Percentiles rank a stretch among this genome's conserved stretches.
Evolutionary conservation across 2,329 filamentous ascomycete genomes (phyloP).

Genomic region (Fusarium falciforme): DNA sequence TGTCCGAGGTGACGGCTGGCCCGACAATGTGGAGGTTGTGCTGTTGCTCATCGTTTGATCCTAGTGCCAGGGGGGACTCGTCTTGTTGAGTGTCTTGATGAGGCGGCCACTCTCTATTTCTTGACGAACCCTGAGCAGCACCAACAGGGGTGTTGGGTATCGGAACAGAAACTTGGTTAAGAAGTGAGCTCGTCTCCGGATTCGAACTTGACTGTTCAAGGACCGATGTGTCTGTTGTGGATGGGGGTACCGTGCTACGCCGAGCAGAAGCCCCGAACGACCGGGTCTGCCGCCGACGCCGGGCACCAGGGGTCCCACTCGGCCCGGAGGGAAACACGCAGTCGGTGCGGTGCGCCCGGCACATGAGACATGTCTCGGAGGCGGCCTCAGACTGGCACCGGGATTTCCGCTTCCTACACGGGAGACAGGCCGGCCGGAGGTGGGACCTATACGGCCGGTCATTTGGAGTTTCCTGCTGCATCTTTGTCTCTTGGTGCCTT

Average conservation of each 20-base stretch:
- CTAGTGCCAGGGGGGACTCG: conserved; percentile 45
- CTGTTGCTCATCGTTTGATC: conserved; percentile 52
- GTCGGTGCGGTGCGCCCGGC: conserved; percentile 67
- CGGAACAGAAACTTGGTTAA: background rate
- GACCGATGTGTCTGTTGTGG: background rate
- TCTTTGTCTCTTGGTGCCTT: background rate
- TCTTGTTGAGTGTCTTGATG: conserved; percentile 19
- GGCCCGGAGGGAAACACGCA: conserved; percentile 62
- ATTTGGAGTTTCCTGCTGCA: conserved; percentile 26
- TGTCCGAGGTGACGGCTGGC: conserved; percentile 69
- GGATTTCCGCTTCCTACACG: conserved; percentile 70
- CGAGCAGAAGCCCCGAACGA: background rate
- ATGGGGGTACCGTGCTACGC: background rate
- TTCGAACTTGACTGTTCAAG: background rate
- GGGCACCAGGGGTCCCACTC: conserved; percentile 23
- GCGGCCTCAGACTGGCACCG: conserved; percentile 69
- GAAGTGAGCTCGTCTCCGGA: background rate
- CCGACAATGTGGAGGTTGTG: conserved; percentile 67
- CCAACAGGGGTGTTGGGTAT: background rate
- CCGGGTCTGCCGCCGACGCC: conserved; percentile 23
- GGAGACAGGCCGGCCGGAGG: conserved; percentile 68
- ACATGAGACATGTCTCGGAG: conserved; percentile 66
- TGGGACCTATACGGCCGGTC: conserved; percentile 69
- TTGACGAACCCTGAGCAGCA: background rate
- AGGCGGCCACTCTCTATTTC: background rate